Percentiles rank a stretch among this genome's conserved stretches.
Evolutionary conservation across 306 rosid genomes (phyloP).

Genomic region (Comarum palustre): DNA sequence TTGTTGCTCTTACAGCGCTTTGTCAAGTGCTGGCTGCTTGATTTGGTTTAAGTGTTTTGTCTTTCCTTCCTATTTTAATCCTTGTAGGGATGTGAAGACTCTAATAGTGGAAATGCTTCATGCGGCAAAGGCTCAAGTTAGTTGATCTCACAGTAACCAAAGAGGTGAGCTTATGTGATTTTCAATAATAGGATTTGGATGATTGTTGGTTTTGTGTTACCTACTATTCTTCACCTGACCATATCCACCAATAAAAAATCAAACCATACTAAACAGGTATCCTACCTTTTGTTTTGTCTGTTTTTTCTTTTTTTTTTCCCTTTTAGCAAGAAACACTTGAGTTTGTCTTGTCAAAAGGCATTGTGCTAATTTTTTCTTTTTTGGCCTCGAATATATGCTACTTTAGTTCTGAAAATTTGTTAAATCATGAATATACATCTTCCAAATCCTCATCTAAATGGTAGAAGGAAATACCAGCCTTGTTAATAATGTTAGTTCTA

Average conservation of each 20-base stretch:
- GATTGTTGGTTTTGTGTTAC: not conserved
- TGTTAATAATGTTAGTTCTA: not conserved
- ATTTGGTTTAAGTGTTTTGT: not conserved
- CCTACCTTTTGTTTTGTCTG: not conserved
- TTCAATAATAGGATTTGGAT: not conserved
- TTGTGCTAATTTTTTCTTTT: not conserved
- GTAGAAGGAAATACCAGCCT: not conserved
- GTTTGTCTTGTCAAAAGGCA: not conserved
- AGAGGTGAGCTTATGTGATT: conserved; percentile 34
- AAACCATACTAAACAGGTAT: not conserved
- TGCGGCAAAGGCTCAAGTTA: conserved; percentile 56
- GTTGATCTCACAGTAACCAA: conserved; percentile 29
- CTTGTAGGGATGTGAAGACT: conserved; percentile 79
- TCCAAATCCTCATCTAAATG: not conserved
- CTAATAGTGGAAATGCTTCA: conserved; percentile 95
- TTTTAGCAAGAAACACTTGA: not conserved
- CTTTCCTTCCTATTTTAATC: not conserved
- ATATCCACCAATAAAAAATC: not conserved
- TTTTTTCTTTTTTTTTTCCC: not conserved
- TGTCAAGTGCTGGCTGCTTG: conserved; percentile 13
- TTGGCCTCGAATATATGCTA: not conserved
- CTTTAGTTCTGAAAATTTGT: not conserved
- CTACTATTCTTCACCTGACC: not conserved
- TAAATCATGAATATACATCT: not conserved
- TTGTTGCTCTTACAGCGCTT: not conserved